Conservation (phyloP, 2,329 filamentous ascomycete species). For the Endocalyx cinctus region DNA sequence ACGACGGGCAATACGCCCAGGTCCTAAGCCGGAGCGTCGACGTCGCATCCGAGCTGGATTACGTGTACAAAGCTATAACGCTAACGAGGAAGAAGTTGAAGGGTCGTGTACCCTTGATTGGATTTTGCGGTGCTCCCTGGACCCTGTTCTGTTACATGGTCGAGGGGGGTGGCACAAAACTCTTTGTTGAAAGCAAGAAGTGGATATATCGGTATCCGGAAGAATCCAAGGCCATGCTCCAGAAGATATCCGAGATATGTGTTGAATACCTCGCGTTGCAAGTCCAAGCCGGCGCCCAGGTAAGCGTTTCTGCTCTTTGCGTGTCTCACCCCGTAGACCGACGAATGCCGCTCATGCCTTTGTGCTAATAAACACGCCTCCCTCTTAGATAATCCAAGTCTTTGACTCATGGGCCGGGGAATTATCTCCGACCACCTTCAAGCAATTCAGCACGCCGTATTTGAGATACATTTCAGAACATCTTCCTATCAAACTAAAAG, state of each 20-base stretch:
- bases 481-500: conserved; percentile 68
- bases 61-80: conserved; percentile 94
- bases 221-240: conserved; percentile 73
- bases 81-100: conserved; percentile 82
- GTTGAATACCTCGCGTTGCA: conserved; percentile 92
- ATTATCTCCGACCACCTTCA: conserved; percentile 78
- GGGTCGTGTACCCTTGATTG: conserved; percentile 86
- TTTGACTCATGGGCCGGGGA: conserved; percentile 99
- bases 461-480: conserved; percentile 77
- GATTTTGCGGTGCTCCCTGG: conserved; percentile 96
- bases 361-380: conserved; percentile 3
- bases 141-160: conserved; percentile 99
- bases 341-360: no score
- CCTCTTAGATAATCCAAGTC: conserved; percentile 75
- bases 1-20: conserved; percentile 76
- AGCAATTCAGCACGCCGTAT: conserved; percentile 80
- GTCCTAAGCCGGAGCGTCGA: conserved; percentile 77
- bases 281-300: conserved; percentile 88
- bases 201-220: conserved; percentile 91
- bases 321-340: no score
- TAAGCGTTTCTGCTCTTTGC: conserved; percentile 27
- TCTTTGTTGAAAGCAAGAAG: conserved; percentile 91
- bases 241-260: conserved; percentile 91
- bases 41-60: conserved; percentile 78
- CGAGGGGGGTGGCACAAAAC: conserved; percentile 90